These are phyloP conservation scores for Cytospora chrysosperma DNA, from an alignment of 2,329 filamentous ascomycete species.

Conservation along the genomic window DNA sequence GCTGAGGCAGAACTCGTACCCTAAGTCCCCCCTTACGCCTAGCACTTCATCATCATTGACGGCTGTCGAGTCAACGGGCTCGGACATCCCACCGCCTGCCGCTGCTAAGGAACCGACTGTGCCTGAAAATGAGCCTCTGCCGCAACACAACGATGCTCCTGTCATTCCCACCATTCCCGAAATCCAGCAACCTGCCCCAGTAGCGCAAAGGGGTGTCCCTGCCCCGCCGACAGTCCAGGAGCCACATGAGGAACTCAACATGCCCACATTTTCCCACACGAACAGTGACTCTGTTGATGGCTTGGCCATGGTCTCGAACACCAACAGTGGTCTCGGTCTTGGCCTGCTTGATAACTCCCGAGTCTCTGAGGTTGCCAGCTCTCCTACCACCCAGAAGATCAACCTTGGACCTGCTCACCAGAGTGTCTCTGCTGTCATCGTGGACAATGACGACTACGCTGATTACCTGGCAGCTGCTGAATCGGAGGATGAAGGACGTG, in stretches of 20 bases:
- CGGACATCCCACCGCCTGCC: slow-evolving; percentile 25
- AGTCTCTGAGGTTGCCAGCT: slow-evolving; percentile 15
- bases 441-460: slow-evolving; percentile 36
- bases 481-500: slow-evolving; percentile 31
- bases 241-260: slow-evolving; percentile 14
- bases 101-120: slow-evolving; percentile 35
- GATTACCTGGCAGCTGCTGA: slow-evolving; percentile 29
- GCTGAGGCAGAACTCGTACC: slow-evolving; percentile 46
- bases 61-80: slow-evolving; percentile 15
- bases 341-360: slow-evolving; percentile 20
- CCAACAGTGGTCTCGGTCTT: slow-evolving; percentile 18
- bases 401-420: slow-evolving; percentile 22
- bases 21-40: slow-evolving; percentile 39
- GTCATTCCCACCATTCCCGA: slow-evolving; percentile 26
- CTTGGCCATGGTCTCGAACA: slow-evolving; percentile 8
- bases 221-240: slow-evolving; percentile 1
- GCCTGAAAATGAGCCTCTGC: slow-evolving; percentile 40
- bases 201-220: slow-evolving; percentile 30
- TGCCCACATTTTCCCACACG: slow-evolving; percentile 20
- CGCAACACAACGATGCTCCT: slow-evolving; percentile 37
- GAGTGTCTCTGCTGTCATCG: slow-evolving; percentile 31
- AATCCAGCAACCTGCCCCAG: slow-evolving; percentile 40
- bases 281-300: slow-evolving; percentile 20
- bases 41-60: slow-evolving; percentile 34
- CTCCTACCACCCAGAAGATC: slow-evolving; percentile 13